These are phyloP conservation scores for Pisolithus microcarpus DNA, from an alignment of 768 basidiomycete species.

Conservation along the genomic window DNA sequence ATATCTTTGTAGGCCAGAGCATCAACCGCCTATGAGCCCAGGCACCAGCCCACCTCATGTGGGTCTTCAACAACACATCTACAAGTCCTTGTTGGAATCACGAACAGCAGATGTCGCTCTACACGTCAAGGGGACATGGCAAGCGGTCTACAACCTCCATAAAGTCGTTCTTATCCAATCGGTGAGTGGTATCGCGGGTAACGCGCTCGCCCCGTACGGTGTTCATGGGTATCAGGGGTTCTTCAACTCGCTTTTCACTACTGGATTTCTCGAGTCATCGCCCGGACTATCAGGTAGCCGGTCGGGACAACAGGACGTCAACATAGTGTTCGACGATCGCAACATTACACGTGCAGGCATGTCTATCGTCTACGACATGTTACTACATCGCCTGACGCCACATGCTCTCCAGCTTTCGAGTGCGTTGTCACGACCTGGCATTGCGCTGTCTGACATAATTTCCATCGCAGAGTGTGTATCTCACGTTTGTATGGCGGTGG, in stretches of 20 bases:
- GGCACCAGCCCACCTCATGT: slow-evolving; percentile 37
- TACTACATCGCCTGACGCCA: slow-evolving; percentile 7
- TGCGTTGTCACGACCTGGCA: slow-evolving; percentile 34
- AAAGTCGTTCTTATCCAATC: slow-evolving; percentile 85
- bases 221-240: slow-evolving; percentile 51
- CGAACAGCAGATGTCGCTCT: slow-evolving; percentile 76
- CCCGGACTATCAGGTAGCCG: slow-evolving; percentile 13
- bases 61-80: slow-evolving; percentile 70
- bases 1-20: background rate
- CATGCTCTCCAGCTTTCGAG: slow-evolving; percentile 67
- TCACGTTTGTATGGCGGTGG: slow-evolving; percentile 84
- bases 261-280: slow-evolving; percentile 63
- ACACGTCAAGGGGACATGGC: slow-evolving; percentile 59
- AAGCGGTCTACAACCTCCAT: slow-evolving; percentile 72
- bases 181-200: slow-evolving; percentile 35
- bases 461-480: slow-evolving; percentile 60
- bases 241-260: slow-evolving; percentile 81
- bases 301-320: slow-evolving; percentile 47
- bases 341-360: slow-evolving; percentile 84
- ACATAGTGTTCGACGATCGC: slow-evolving; percentile 70
- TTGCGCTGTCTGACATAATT: slow-evolving; percentile 8
- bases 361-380: slow-evolving; percentile 15
- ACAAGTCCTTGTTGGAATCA: slow-evolving; percentile 62
- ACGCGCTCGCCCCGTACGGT: background rate
- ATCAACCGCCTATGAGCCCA: slow-evolving; percentile 28